Evolutionary conservation across 2,329 filamentous ascomycete genomes (phyloP).

Genomic region (Leptographium wingfieldii): DNA sequence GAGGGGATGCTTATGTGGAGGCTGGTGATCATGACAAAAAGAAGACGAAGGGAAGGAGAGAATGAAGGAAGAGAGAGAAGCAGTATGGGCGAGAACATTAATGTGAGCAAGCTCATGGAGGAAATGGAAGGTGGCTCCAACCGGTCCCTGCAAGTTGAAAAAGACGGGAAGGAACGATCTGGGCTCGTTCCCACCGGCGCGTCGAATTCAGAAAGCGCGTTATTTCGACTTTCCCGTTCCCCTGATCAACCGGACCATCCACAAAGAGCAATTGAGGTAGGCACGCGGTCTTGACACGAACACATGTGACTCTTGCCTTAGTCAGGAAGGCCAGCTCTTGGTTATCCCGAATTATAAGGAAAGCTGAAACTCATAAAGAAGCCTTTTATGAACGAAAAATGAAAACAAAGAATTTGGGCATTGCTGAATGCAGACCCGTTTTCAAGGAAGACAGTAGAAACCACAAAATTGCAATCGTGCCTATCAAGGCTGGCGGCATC

Average conservation of each 20-base stretch:
- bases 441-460: too few species aligned
- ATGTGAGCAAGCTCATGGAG: not conserved
- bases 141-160: not conserved
- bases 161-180: constrained; percentile 1
- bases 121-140: not conserved
- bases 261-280: not conserved
- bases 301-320: not conserved
- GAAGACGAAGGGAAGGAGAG: not conserved
- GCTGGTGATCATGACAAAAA: not conserved
- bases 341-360: not conserved
- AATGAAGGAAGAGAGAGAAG: not conserved
- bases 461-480: too few species aligned
- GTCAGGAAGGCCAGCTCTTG: not conserved
- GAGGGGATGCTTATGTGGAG: not conserved
- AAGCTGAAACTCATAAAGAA: too few species aligned
- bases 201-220: not conserved
- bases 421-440: too few species aligned
- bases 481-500: too few species aligned
- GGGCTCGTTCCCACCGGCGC: not conserved
- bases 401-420: too few species aligned
- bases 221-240: not conserved
- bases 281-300: not conserved
- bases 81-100: not conserved
- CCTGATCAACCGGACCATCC: too few species aligned
- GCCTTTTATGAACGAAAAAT: too few species aligned